These are phyloP conservation scores for Cicer judaicum DNA, from an alignment of 306 rosid species.

Conservation along the genomic window DNA sequence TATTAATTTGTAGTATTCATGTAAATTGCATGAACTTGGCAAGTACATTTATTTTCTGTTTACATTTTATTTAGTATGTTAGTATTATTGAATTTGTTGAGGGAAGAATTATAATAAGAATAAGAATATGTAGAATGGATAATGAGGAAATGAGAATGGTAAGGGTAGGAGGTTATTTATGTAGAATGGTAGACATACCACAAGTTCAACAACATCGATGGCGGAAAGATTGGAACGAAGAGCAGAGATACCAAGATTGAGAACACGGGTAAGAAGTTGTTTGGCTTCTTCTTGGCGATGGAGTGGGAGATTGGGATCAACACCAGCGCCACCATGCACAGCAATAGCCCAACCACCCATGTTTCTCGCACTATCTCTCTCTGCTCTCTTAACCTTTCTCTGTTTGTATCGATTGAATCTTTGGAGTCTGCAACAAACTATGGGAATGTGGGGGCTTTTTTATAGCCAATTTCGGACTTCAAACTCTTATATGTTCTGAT, in stretches of 20 bases:
- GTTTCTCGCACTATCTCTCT: neutral
- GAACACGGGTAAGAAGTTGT: conserved; percentile 82
- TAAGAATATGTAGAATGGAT: no score
- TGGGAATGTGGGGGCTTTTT: neutral
- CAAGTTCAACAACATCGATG: conserved; percentile 90
- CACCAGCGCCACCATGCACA: conserved; percentile 96
- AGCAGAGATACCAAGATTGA: conserved; percentile 81
- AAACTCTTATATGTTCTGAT: conserved; percentile 22
- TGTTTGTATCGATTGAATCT: neutral
- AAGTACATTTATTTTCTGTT: no score
- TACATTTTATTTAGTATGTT: no score
- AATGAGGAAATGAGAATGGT: no score
- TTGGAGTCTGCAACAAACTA: neutral
- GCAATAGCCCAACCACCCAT: conserved; percentile 90
- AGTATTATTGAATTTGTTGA: no score
- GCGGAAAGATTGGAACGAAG: conserved; percentile 70
- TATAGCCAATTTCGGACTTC: conserved; percentile 49
- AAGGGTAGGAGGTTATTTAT: no score
- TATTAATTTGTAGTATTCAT: no score
- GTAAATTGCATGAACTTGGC: no score
- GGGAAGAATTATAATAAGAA: no score
- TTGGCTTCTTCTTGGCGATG: conserved; percentile 86
- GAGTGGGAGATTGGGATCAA: conserved; percentile 83
- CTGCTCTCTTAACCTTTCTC: neutral
- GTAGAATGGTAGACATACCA: conserved; percentile 53